Base-by-base conservation (phyloP, 768 basidiomycete genomes). In the Serendipita sp. region DNA sequence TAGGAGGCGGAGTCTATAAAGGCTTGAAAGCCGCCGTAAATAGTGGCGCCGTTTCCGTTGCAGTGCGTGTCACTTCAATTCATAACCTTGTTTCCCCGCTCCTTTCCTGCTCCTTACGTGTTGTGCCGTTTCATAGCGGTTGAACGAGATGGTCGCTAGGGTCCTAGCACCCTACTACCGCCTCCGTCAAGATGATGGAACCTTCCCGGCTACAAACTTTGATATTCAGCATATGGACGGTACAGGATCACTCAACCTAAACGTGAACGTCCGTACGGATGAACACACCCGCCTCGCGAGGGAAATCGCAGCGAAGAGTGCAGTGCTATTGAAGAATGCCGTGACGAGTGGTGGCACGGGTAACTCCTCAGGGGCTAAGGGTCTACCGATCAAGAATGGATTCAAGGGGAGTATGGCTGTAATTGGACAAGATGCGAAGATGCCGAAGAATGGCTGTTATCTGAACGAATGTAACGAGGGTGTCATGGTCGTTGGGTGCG, bases 271-370 rank as follows among this genome's bases (percentile, higher is more conserved):
- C 32, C 63, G 76, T 74, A 2, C 72, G 69, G 45, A 75, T 48
- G 66, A 67, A 18, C 70, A 73, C 65, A 60, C 75, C 60, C 69
- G 64, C 60, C 70, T 68, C 65, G 73, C 75, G 36, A 69, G 73
- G 7, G 69, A 75, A 46, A 73, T 77, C 48, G 76, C 74, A 13
- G 74, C 74, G 0, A 72, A 74, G 0, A 74, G 73, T 3, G 75
- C 72, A 3, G 74, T 76, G 32, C 67, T 76, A 28, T 68, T 76
- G 18, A 76, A 76, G 69, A 76, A 76, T 63, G 67, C 64, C 38
- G 72, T 72, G 38, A 52, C 58, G 0, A 70, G 70, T 11, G 69
- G 75, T 0, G 74, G 74, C 2, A 69, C 75, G 3, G 63, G 52
- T 3, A 58, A 32, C 32, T n/a, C 52, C 10, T 23, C 23, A 23